Evolutionary conservation across 2,329 filamentous ascomycete genomes (phyloP), one percentile per base, ranked within the genome.

Genomic region (Trichophyton verrucosum): DNA sequence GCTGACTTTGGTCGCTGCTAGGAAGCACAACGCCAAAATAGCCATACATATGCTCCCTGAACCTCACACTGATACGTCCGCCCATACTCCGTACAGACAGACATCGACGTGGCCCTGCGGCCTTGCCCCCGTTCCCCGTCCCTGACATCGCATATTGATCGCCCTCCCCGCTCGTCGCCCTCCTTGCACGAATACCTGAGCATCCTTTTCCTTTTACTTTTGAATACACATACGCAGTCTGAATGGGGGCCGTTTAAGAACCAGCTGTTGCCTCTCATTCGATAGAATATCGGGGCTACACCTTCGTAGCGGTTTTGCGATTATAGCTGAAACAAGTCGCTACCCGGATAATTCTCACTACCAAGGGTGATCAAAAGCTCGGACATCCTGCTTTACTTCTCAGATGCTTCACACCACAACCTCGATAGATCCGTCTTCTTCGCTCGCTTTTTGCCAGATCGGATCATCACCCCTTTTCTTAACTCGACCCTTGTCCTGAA

Each of bases 111-210:
- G 51, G 51, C 51, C 51, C 51, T 55, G 46, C 46, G 46, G 20
- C 20, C 46, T 13, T 36, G 40, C 27, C 27, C 51, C 51, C 51
- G 51, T 33, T 11, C 27, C 51, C 51, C 51, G 51, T 33, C 24
- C 51, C 46, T 51, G 22, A 51, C 51, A 55, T 55, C 51, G 51
- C 51, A 55, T 55, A 55, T 36, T 55, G 51, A 55, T 55, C 51
- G 51, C 27, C 51, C 51, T 30, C 51, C 51, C 51, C 51, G 51
- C 51, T 55, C n/a, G 24, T 36, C 30, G 51, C 13, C 51, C 51
- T 55, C 27, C 40, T 44, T n/a, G n/a, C 27, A 20, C 51, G 15
- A 38, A 38, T 38, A 38, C 33, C 20, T 15, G 27, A 36, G 15
- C 22, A 38, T 38, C 9, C 33, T 38, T 38, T 36, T 38, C 9